Base-by-base conservation (phyloP, 768 basidiomycete species). In the Amanita subjunquillea region DNA sequence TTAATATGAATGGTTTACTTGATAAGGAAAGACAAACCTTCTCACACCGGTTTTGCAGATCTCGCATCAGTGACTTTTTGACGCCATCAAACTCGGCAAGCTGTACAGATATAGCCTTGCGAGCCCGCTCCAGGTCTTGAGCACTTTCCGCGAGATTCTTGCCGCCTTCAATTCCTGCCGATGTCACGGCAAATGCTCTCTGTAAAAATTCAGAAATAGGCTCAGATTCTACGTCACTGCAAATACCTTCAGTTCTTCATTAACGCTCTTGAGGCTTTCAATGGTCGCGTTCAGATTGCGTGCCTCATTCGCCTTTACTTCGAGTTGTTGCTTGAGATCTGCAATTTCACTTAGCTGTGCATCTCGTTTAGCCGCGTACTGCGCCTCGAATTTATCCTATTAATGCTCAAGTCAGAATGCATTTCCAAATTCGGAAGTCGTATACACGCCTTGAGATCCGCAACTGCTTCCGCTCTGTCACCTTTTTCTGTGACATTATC, bases 41-140 rank as follows among this genome's bases (percentile, higher is more conserved):
- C 76, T 99, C 96, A 67, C 96, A 99, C 27, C 96, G 93, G 68
- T 99, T 97, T 73, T 97, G 95, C 60, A 99, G 71, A 74, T 99
- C 96, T 36, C 92, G 86, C 90, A 99, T 96, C 56, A 99, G 80
- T 45, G 90, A 95, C 74, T 96, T 95, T 79, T 98, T 98, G 60
- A 96, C 93, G 17, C 90, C 87, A 65, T 99, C 96, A 67, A 99
- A 99, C 65, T 99, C 96, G 55, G 94, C 91, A 54, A 95, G 83
- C 63, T 98, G 95, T n/a, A 93, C 87, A 57, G 92, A 95, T 70
- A 96, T 93, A 10, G 91, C 90, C 70, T 96, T 97, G 59, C 96
- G 82, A 42, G 91, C 92, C 53, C 95, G 80, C 70, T 99, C 96
- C 58, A 97, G 81, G 70, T 99, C 96, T 70, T 93, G 89, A 2